Evolutionary conservation across 129 eudicot species (phyloP).

Genomic region (Flaveria bidentis): DNA sequence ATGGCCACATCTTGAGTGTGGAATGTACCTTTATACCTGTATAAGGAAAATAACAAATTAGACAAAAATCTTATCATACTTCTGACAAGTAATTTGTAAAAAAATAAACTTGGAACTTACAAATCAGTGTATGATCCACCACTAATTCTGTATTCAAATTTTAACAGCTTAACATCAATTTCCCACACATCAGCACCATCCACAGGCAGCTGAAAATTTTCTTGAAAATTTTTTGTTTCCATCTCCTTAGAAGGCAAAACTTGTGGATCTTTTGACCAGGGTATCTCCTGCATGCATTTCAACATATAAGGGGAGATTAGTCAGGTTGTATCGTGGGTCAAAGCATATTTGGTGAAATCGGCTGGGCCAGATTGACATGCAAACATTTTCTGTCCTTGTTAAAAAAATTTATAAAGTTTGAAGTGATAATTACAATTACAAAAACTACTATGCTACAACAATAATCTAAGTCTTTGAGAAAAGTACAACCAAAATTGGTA

Average conservation of each 20-base stretch:
- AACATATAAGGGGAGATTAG: not conserved
- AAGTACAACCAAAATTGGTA: not conserved
- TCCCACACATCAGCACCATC: conserved; percentile 90
- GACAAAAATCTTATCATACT: conserved; percentile 6
- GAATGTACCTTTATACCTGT: conserved; percentile 77
- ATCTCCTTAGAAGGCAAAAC: conserved; percentile 36
- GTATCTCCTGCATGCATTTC: conserved; percentile 48
- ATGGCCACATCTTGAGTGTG: conserved; percentile 89
- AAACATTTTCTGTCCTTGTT: not conserved
- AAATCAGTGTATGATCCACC: conserved; percentile 72
- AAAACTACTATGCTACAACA: not conserved
- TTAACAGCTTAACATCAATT: conserved; percentile 63
- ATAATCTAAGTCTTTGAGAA: not conserved
- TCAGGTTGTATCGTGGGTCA: not conserved
- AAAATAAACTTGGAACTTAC: conserved; percentile 47
- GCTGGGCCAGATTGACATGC: not conserved
- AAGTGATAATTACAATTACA: not conserved
- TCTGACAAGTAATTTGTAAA: not conserved
- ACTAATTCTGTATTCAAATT: conserved; percentile 60
- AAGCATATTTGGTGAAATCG: not conserved
- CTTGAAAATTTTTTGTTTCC: conserved; percentile 31
- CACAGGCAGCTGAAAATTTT: conserved; percentile 44
- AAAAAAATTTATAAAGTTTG: not conserved
- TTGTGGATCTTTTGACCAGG: conserved; percentile 48
- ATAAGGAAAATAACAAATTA: not conserved